Base-by-base conservation (phyloP, 371 early-diverging fungal genomes). In the Haplosporangium sp. region DNA sequence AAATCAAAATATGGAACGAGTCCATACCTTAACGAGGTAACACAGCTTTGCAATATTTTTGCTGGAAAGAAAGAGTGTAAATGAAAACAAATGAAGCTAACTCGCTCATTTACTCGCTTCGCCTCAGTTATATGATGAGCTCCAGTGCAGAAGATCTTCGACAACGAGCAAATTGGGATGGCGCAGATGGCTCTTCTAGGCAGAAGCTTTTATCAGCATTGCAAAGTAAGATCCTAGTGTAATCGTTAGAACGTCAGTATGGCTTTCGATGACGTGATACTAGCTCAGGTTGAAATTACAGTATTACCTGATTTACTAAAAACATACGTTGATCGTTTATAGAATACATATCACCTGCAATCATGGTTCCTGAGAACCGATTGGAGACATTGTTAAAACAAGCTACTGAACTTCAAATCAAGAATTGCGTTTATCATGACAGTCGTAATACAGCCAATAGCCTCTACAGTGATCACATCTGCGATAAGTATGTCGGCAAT, bases 311-410 rank as follows among this genome's bases (percentile, higher is more conserved):
- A 27, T 27, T 27, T 27, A 27, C 27, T 27, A 27, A 27, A 27
- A 27, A 27, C 27, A 27, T 27, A 27, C 27, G 27, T 27, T 27
- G 27, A 27, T 27, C 27, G 1, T 27, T 27, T 27, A 60, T 82
- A 93, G 93, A 87, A 52, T 91, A 88, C 78, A 90, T 97, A 56
- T 88, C 94, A 3, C 91, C 97, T 0, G 84, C 94, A 2, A 84
- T 92, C 57, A 96, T 97, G 95, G 90, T 99, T 60, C 98, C 97
- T 3, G 90, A 91, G 19, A 88, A 86, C 56, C 86, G 99, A 10
- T 84, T 98, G 63, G 87, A 94, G 57, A 87, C 89, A 0, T 84
- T 99, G 52, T 78, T 97, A 5, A 85, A 92, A 40, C 97, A 98
- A 78, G 94, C 98, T 0, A 69, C 94, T 6, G 84, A 88, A 63